Evolutionary conservation across 345 rosid genomes (phyloP).

Genomic region (Firmiana major): DNA sequence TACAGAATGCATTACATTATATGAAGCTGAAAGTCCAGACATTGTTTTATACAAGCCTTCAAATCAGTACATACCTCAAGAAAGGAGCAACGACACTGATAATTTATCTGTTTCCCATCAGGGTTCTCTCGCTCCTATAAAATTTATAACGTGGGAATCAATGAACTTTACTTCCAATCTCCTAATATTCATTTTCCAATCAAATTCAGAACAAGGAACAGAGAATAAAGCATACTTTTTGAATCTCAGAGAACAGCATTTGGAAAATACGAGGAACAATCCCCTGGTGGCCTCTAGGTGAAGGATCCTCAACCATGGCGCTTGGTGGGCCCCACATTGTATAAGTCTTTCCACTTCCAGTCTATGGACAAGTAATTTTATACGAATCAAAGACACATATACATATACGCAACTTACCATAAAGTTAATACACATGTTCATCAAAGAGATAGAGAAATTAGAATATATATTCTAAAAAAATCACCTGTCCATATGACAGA

Average conservation of each 20-base stretch:
- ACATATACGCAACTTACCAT: background rate
- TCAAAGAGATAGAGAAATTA: background rate
- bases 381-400: background rate
- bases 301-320: conserved; percentile 84
- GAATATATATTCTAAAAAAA: background rate
- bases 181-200: background rate
- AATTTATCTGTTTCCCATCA: conserved; percentile 66
- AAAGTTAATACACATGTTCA: background rate
- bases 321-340: conserved; percentile 98
- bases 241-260: conserved; percentile 73
- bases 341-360: conserved; percentile 95
- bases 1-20: conserved; percentile 4
- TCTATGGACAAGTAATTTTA: conserved; percentile 34
- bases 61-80: conserved; percentile 60
- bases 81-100: conserved; percentile 96
- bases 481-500: conserved; percentile 92
- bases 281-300: conserved; percentile 74
- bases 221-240: conserved; percentile 45
- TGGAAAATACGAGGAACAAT: conserved; percentile 87
- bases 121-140: conserved; percentile 67
- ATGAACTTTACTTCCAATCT: background rate
- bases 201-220: conserved; percentile 5
- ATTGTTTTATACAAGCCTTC: background rate
- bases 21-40: background rate
- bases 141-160: conserved; percentile 16